These are phyloP conservation scores for Naganishia kalamii DNA, from an alignment of 768 basidiomycete species.

Conservation along the genomic window DNA sequence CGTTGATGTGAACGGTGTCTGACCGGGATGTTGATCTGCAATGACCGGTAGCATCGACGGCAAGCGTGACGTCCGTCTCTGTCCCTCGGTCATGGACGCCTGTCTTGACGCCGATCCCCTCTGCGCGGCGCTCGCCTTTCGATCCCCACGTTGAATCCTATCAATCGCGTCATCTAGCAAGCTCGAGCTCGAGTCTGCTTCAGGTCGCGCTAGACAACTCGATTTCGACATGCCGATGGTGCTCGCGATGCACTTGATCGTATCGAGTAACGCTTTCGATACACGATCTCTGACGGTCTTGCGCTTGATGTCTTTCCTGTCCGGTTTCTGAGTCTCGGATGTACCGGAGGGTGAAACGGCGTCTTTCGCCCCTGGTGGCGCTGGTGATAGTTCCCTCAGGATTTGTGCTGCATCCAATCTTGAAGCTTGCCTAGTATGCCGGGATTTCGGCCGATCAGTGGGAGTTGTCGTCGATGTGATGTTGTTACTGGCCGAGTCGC, in stretches of 20 bases:
- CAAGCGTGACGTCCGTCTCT: neutral
- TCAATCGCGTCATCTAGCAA: conserved; percentile 6
- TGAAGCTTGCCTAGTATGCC: conserved; percentile 25
- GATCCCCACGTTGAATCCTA: neutral
- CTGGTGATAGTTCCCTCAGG: conserved; percentile 14
- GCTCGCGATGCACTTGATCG: conserved; percentile 5
- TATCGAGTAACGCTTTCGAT: conserved; percentile 12
- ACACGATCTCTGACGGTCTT: conserved; percentile 4
- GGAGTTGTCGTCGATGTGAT: neutral
- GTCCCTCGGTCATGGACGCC: conserved; percentile 35
- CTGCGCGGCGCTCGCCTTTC: conserved; percentile 19
- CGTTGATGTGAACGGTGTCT: conserved; percentile 53
- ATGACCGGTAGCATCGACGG: neutral
- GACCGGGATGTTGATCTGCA: conserved; percentile 19
- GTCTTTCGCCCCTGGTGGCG: neutral
- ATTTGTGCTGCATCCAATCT: conserved; percentile 20
- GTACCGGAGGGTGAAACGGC: neutral
- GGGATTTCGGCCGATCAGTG: neutral
- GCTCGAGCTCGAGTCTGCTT: neutral
- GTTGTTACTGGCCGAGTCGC: conserved; percentile 3
- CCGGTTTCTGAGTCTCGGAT: neutral
- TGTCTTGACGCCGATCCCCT: conserved; percentile 41
- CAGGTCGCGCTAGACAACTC: neutral
- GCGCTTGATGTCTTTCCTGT: conserved; percentile 8
- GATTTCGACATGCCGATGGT: conserved; percentile 3